Percentiles rank a stretch among this genome's conserved stretches.
These are phyloP conservation scores for Aristolochia contorta DNA, from an alignment of 164 flowering plant genomes.

Conservation along the genomic window DNA sequence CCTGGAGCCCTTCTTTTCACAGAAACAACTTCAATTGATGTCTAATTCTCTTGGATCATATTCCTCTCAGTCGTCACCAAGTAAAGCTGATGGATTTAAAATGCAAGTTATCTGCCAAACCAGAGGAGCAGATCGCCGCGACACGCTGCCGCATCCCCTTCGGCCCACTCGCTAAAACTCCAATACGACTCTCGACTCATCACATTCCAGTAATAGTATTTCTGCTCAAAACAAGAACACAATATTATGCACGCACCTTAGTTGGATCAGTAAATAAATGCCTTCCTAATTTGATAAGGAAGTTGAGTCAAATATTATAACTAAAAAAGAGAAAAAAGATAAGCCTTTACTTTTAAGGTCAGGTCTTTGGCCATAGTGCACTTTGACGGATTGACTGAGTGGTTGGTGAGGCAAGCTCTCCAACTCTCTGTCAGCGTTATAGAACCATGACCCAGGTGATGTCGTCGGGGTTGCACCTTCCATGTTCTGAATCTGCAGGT, in stretches of 20 bases:
- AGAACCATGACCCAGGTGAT: constrained; percentile 8
- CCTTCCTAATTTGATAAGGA: no score
- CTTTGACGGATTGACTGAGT: constrained; percentile 39
- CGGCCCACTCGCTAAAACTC: constrained; percentile 57
- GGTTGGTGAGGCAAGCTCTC: constrained; percentile 58
- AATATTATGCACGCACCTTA: no score
- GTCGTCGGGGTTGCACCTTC: constrained; percentile 21
- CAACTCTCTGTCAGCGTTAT: constrained; percentile 38
- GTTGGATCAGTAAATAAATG: no score
- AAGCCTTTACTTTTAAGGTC: constrained; percentile 31
- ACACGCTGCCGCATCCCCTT: constrained; percentile 46
- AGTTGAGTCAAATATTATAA: background rate
- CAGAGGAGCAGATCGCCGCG: constrained; percentile 48
- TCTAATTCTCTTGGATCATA: no score
- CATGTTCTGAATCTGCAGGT: constrained; percentile 33
- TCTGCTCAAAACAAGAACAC: constrained; percentile 24
- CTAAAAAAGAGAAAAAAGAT: background rate
- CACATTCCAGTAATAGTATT: constrained; percentile 21
- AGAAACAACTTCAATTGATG: no score
- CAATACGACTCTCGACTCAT: constrained; percentile 27
- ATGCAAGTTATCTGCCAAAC: constrained; percentile 37
- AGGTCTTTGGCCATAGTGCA: constrained; percentile 61
- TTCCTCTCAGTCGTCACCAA: constrained; percentile 49
- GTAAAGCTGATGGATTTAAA: constrained; percentile 58
- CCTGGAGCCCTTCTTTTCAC: no score